Percentiles rank a stretch among this genome's conserved stretches.
Evolutionary conservation across 495 filamentous ascomycete genomes (phyloP).

Genomic region (Annulohypoxylon maeteangense): DNA sequence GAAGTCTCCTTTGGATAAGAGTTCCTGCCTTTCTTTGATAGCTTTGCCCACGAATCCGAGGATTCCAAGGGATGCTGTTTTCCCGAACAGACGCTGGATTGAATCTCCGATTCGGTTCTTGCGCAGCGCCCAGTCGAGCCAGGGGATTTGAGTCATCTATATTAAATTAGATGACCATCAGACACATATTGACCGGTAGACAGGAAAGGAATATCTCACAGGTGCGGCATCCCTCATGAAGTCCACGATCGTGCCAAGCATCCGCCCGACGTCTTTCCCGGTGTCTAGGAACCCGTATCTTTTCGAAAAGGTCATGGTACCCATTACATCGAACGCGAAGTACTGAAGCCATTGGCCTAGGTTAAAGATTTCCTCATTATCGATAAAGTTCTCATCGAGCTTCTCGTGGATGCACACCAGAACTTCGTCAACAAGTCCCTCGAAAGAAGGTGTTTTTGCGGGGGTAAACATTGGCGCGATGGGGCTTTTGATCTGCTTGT

Average conservation of each 20-base stretch:
- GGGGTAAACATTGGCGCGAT: constrained; percentile 55
- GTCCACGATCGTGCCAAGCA: constrained; percentile 54
- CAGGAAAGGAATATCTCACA: no score
- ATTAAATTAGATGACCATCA: no score
- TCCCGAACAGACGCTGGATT: background rate
- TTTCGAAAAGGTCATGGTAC: constrained; percentile 65
- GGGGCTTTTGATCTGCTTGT: constrained; percentile 53
- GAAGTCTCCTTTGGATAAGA: background rate
- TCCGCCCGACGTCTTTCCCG: constrained; percentile 62
- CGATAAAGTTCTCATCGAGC: constrained; percentile 1
- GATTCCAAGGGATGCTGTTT: constrained; percentile 4
- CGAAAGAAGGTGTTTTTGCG: constrained; percentile 48
- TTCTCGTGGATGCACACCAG: constrained; percentile 29
- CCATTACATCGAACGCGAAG: constrained; percentile 69
- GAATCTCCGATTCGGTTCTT: constrained; percentile 10
- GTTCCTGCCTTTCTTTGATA: constrained; percentile 2
- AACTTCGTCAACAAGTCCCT: constrained; percentile 21
- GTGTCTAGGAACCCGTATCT: constrained; percentile 64
- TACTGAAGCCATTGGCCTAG: constrained; percentile 54
- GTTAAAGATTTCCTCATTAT: background rate
- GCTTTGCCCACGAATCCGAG: constrained; percentile 4
- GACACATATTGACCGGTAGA: no score
- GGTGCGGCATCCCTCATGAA: constrained; percentile 44
- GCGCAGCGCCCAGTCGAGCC: constrained; percentile 45
- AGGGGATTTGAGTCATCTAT: constrained; percentile 54